Evolutionary conservation across 1,139 yeast genomes (phyloP), one percentile per base, ranked within the genome.

Genomic region (Candida gigantensis): DNA sequence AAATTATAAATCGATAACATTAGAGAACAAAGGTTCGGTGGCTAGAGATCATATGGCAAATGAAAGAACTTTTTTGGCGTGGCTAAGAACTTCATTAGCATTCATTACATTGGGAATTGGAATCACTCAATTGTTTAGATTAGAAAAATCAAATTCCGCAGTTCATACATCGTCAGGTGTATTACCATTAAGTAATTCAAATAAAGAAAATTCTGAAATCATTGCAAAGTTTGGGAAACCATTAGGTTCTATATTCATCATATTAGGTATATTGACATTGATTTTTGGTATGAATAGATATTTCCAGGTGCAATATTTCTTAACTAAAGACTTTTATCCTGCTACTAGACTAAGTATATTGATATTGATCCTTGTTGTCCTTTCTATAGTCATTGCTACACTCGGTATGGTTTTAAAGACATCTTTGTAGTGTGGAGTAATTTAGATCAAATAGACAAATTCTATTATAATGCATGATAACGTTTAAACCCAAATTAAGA

Each of bases 41-140:
- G 77, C 77, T 1, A 54, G 78, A 44, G 78, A 72, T 47, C 77
- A 71, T 47, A 54, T 85, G 58, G 90, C 95, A 12, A 84, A 84
- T 53, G 95, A 85, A 53, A 65, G 95, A 41, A 85, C 94, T 0
- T 79, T 79, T 41, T 62, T 85, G 10, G 92, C 94, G 1, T 85
- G 90, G 84, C 59, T 81, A 26, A 68, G 94, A 42, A 84, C 94
- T 0, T 64, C 72, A 3, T 50, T 69, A 16, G 60, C 72, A 10
- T 67, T 69, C 41, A 59, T 68, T 5, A 65, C 73, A 11, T 58
- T 68, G 28, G 74, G 74, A 1, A 60, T 69, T 13, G 74, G 71
- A 2, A 59, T 68, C 15, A 65, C 73, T 4, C 74, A 69, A 45
- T 56, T 69, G 37, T 65, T 68, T 44, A 51, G 71, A 35, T 44